Evolutionary conservation across 1,284 basidiomycete genomes (phyloP).

Genomic region (Irpex lacteus): DNA sequence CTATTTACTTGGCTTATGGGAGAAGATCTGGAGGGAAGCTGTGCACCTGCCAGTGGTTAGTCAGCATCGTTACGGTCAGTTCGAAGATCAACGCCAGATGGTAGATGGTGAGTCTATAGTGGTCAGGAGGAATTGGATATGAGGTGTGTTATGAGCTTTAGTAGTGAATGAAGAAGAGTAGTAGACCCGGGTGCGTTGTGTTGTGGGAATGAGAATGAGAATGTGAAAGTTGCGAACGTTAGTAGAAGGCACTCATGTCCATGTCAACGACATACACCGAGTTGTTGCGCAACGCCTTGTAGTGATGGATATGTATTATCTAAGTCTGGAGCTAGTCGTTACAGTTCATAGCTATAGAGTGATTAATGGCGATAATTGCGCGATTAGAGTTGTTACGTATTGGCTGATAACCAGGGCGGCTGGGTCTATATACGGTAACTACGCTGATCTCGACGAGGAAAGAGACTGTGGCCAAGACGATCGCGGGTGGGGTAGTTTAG

Average conservation of each 20-base stretch:
- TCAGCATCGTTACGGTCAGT: too few relatives aligned
- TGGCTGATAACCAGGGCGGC: not conserved
- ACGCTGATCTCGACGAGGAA: not conserved
- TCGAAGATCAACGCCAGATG: too few relatives aligned
- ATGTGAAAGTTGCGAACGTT: not conserved
- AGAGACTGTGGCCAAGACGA: not conserved
- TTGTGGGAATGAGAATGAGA: not conserved
- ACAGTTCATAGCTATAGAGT: not conserved
- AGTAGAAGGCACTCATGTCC: not conserved
- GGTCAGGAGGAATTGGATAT: too few relatives aligned
- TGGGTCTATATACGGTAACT: too few relatives aligned
- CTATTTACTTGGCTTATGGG: too few relatives aligned
- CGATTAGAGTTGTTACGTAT: not conserved
- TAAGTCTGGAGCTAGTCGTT: too few relatives aligned
- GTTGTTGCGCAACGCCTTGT: not conserved
- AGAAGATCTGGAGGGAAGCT: too few relatives aligned
- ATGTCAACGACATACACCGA: not conserved
- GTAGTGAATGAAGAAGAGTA: too few relatives aligned
- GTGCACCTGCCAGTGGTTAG: too few relatives aligned
- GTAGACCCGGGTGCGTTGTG: not conserved
- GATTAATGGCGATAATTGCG: not conserved
- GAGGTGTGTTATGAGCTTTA: too few relatives aligned
- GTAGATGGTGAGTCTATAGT: too few relatives aligned
- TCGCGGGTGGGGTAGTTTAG: not conserved
- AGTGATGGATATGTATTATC: not conserved